Conservation (phyloP, 495 filamentous ascomycete species). For the Trichoderma reesei region DNA sequence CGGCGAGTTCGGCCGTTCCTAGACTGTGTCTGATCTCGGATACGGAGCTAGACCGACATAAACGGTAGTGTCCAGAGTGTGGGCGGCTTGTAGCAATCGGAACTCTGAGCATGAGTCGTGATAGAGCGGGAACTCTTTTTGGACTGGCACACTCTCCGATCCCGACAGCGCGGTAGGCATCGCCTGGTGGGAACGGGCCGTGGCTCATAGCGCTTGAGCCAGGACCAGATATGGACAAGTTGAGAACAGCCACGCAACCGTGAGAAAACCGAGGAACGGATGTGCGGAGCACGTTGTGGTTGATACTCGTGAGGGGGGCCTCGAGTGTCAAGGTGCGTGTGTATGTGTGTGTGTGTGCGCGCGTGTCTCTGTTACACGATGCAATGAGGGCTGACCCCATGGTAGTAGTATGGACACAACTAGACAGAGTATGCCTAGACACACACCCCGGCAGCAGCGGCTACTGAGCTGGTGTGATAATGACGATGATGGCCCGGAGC, state of each 20-base stretch:
- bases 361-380: neutral
- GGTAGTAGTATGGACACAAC: neutral
- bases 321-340: too few relatives aligned
- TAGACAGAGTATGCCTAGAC: neutral
- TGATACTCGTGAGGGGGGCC: neutral
- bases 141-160: neutral
- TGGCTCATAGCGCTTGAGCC: slow-evolving; percentile 3
- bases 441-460: neutral
- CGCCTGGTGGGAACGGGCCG: slow-evolving; percentile 4
- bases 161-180: slow-evolving; percentile 6
- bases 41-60: neutral
- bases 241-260: neutral
- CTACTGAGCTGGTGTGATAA: neutral
- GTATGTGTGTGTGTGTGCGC: neutral
- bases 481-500: neutral
- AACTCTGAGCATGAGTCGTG: neutral
- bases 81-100: neutral
- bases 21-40: neutral
- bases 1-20: neutral
- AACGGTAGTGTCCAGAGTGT: neutral
- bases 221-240: neutral
- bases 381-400: neutral
- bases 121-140: neutral
- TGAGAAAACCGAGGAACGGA: neutral
- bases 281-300: neutral